phyloP scores from a whole-genome alignment of 441 rosid genomes.

The Populus hybrid region DNA sequence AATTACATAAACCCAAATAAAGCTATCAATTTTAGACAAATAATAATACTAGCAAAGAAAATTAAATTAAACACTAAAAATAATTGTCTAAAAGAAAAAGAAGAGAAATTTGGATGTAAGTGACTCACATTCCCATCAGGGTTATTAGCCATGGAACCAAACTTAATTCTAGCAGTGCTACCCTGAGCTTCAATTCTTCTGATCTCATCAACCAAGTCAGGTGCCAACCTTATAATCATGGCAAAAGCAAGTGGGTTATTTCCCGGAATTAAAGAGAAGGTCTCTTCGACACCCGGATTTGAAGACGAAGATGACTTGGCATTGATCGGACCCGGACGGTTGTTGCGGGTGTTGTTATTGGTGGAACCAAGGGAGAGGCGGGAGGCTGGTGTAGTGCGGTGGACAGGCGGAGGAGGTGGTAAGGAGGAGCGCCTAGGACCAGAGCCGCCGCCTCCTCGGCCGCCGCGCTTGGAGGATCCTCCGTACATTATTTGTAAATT shows the following conservation, averaged over 20 bases:
- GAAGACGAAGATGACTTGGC: background rate
- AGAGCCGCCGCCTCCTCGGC: constrained; percentile 43
- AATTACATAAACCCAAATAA: constrained; percentile 13
- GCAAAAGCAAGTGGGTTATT: constrained; percentile 63
- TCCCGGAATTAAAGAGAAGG: constrained; percentile 63
- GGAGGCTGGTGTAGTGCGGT: constrained; percentile 45
- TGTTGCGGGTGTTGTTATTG: constrained; percentile 16
- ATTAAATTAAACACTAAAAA: background rate
- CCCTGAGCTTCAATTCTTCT: constrained; percentile 74
- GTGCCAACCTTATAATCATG: constrained; percentile 76
- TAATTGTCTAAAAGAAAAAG: background rate
- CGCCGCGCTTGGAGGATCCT: constrained; percentile 59
- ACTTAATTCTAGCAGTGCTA: constrained; percentile 74
- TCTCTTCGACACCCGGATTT: constrained; percentile 20
- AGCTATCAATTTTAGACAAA: constrained; percentile 18
- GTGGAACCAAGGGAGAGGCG: constrained; percentile 41
- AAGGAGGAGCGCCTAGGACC: constrained; percentile 40
- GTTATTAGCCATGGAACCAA: constrained; percentile 63
- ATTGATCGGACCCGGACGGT: constrained; percentile 12
- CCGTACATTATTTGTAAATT: constrained; percentile 41
- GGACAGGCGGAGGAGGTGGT: constrained; percentile 55
- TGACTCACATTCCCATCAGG: constrained; percentile 74
- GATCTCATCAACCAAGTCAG: constrained; percentile 94
- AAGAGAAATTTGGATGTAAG: background rate
- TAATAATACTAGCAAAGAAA: background rate